These are phyloP conservation scores for Phaffomyces antillensis DNA, from an alignment of 805 yeast genomes.

Conservation along the genomic window DNA sequence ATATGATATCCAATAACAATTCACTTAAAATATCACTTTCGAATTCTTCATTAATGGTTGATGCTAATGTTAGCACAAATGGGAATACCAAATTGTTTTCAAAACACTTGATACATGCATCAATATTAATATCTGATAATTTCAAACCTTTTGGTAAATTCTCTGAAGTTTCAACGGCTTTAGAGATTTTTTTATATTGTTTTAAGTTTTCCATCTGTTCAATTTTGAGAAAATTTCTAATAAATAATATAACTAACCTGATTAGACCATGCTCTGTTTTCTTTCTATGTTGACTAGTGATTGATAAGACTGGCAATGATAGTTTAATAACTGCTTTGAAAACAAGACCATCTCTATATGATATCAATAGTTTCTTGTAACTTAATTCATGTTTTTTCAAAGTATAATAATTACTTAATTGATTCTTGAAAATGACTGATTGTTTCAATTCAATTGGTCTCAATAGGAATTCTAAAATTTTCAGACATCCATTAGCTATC, in stretches of 20 bases:
- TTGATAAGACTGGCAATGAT: constrained; percentile 52
- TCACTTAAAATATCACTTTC: constrained; percentile 54
- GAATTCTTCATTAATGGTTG: constrained; percentile 57
- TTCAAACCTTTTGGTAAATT: constrained; percentile 52
- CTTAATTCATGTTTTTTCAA: constrained; percentile 58
- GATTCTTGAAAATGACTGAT: constrained; percentile 35
- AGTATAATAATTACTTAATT: constrained; percentile 48
- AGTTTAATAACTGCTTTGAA: constrained; percentile 65
- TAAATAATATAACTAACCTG: constrained; percentile 61
- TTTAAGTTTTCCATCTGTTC: constrained; percentile 59
- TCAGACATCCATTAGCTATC: constrained; percentile 66
- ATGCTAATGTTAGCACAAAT: constrained; percentile 63
- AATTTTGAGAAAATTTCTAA: constrained; percentile 72
- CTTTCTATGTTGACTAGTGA: constrained; percentile 48
- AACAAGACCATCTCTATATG: constrained; percentile 51
- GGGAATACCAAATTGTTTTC: constrained; percentile 66
- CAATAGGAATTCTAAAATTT: constrained; percentile 74
- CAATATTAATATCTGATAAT: constrained; percentile 61
- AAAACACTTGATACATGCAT: constrained; percentile 49
- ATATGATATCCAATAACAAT: constrained; percentile 62
- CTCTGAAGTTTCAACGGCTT: constrained; percentile 21
- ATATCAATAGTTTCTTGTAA: constrained; percentile 65
- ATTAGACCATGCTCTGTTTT: constrained; percentile 67
- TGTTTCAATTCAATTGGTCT: constrained; percentile 76
- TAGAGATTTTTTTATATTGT: constrained; percentile 30